Evolutionary conservation across 768 basidiomycete genomes (phyloP).

Genomic region (Hemileccinum rubropunctum): DNA sequence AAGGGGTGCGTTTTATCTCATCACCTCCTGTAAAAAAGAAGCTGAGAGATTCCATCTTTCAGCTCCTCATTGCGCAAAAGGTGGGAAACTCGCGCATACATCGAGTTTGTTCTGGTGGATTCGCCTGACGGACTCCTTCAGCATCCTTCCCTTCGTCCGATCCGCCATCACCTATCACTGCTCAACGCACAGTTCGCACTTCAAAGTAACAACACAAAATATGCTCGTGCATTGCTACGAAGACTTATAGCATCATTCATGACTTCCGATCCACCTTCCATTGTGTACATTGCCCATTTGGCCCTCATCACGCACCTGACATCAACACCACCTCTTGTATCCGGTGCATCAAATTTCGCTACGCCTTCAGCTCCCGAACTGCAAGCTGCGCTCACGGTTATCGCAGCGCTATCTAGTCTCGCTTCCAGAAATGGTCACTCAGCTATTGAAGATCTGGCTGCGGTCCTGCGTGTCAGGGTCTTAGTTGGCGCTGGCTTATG

Average conservation of each 20-base stretch:
- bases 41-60: slow-evolving; percentile 3
- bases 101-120: not conserved
- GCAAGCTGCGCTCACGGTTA: slow-evolving; percentile 31
- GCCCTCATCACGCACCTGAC: slow-evolving; percentile 48
- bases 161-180: slow-evolving; percentile 56
- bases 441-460: slow-evolving; percentile 47
- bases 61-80: slow-evolving; percentile 59
- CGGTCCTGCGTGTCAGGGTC: slow-evolving; percentile 55
- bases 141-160: slow-evolving; percentile 64
- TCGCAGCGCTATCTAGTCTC: slow-evolving; percentile 33
- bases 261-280: slow-evolving; percentile 48
- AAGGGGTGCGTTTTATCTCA: slow-evolving; percentile 52
- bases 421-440: slow-evolving; percentile 36
- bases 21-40: not conserved
- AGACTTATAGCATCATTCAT: slow-evolving; percentile 48
- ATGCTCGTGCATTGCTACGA: slow-evolving; percentile 56
- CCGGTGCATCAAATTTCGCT: slow-evolving; percentile 1
- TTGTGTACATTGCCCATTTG: slow-evolving; percentile 55
- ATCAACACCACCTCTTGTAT: slow-evolving; percentile 12
- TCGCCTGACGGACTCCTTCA: slow-evolving; percentile 21
- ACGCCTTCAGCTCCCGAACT: slow-evolving; percentile 16
- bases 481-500: slow-evolving; percentile 55
- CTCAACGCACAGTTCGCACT: slow-evolving; percentile 56
- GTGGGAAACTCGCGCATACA: slow-evolving; percentile 34
- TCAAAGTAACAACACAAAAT: slow-evolving; percentile 51